Evolutionary conservation across 805 yeast species (phyloP).

Genomic region (Teunomyces lycoperdinae): DNA sequence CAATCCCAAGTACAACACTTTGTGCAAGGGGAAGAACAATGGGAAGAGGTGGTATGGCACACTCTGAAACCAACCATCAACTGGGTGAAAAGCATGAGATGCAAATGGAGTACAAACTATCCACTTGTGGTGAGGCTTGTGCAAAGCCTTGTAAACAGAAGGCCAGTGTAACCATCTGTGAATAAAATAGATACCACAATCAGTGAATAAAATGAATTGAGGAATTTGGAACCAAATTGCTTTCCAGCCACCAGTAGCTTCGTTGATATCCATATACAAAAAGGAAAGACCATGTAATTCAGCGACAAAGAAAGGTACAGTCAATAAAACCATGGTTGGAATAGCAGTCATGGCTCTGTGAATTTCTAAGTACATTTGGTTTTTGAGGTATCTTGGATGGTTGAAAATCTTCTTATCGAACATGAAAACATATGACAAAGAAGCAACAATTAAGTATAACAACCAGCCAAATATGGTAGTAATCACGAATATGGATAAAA

Average conservation of each 20-base stretch:
- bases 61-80: constrained; percentile 92
- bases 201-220: constrained; percentile 85
- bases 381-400: constrained; percentile 93
- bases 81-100: constrained; percentile 97
- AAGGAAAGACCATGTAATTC: constrained; percentile 83
- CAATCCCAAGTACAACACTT: constrained; percentile 72
- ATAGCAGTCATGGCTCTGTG: constrained; percentile 75
- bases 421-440: constrained; percentile 69
- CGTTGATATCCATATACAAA: constrained; percentile 65
- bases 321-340: constrained; percentile 83
- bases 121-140: constrained; percentile 99
- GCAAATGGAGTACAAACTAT: constrained; percentile 98
- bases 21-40: constrained; percentile 87
- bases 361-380: constrained; percentile 86
- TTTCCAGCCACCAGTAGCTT: constrained; percentile 64
- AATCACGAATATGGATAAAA: constrained; percentile 59
- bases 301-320: constrained; percentile 84
- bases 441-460: constrained; percentile 74
- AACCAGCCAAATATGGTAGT: constrained; percentile 84
- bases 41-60: constrained; percentile 93
- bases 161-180: constrained; percentile 97
- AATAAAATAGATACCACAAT: constrained; percentile 84
- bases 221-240: constrained; percentile 69
- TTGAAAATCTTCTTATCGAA: constrained; percentile 89
- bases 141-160: constrained; percentile 74